These are phyloP conservation scores for Farysia itapuensis DNA, from an alignment of 1,284 basidiomycete species.

Conservation along the genomic window DNA sequence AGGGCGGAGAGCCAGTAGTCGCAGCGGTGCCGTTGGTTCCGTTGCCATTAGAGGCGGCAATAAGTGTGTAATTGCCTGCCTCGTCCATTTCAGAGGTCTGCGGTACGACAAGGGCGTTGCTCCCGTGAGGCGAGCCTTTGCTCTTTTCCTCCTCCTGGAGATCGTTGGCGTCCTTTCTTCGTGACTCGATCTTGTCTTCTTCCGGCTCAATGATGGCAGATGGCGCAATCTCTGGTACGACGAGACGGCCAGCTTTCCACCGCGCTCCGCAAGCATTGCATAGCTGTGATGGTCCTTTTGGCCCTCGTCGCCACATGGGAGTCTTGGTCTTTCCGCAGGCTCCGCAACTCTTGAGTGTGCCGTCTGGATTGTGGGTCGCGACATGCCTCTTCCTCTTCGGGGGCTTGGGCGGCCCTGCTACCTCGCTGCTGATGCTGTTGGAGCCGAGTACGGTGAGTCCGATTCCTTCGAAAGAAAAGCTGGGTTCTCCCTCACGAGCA, in stretches of 20 bases:
- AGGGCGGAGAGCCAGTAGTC: not conserved
- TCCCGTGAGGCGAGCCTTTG: constrained; percentile 26
- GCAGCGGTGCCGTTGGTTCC: not conserved
- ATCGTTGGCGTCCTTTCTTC: constrained; percentile 30
- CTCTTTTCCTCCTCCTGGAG: constrained; percentile 24
- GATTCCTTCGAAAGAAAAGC: constrained; percentile 30
- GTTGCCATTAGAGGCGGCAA: too few species aligned
- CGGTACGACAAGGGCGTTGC: constrained; percentile 34
- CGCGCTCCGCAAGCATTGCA: constrained; percentile 57
- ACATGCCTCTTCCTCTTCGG: constrained; percentile 56
- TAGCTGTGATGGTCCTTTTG: constrained; percentile 51
- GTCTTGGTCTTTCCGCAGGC: constrained; percentile 56
- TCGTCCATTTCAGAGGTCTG: constrained; percentile 22
- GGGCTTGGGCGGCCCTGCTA: constrained; percentile 19
- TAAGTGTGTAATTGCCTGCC: constrained; percentile 15
- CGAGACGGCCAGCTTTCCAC: constrained; percentile 55
- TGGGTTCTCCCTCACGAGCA: constrained; percentile 22
- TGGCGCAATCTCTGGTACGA: constrained; percentile 52
- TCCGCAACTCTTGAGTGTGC: constrained; percentile 54
- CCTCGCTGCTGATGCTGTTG: constrained; percentile 28
- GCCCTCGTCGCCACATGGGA: constrained; percentile 57
- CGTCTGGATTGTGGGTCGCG: constrained; percentile 56
- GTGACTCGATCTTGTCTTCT: constrained; percentile 5
- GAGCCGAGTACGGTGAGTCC: constrained; percentile 19
- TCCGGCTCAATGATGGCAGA: constrained; percentile 45